Base-by-base conservation (phyloP, 2,329 filamentous ascomycete species). In the Dichotomopilus funicola region DNA sequence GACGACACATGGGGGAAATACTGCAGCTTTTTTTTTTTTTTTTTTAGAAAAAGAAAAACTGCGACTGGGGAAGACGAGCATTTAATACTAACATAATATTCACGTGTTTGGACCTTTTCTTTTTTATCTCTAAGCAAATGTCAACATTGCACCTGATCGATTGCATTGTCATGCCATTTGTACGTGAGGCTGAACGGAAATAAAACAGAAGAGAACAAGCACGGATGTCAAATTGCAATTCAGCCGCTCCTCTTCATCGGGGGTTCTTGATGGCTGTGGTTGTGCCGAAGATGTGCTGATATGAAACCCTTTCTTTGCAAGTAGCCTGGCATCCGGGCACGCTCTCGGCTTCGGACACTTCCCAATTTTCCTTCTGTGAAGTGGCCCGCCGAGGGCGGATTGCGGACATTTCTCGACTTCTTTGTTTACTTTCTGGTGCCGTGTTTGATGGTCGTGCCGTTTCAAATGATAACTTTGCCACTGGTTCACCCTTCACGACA, bases 221-320 rank as follows among this genome's bases (percentile, higher is more conserved):
- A 95, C 89, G 87, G 89, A 96, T 96, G 91, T 96, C 91, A 96
- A 96, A 96, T 96, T 96, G 85, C 91, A 94, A 92, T 87, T 78
- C 82, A 82, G 86, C 85, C 85, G 34, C 40, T 12, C n/a, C 72
- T 72, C 71, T 72, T 74, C 63, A 66, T 71, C 19, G 34, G 27
- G 13, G 45, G 52, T 59, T 59, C 75, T 66, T 52, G 74, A 85
- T 96, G 89, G 87, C 89, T 91, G 84, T 79, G 81, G 84, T 91
- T 94, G 91, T 90, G 91, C 91, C 91, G 89, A 91, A 95, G 90
- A 95, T 90, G 90, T 96, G 91, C 91, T 94, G 82, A 95, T 79
- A 94, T 80, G 68, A 72, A 85, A 71, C 61, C 62, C 63, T 49
- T 51, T 27, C 19, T 63, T 59, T 63, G 70, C 71, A 68, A 64